Conservation (phyloP, 495 filamentous ascomycete species). For the Penicillium ochrochloron region DNA sequence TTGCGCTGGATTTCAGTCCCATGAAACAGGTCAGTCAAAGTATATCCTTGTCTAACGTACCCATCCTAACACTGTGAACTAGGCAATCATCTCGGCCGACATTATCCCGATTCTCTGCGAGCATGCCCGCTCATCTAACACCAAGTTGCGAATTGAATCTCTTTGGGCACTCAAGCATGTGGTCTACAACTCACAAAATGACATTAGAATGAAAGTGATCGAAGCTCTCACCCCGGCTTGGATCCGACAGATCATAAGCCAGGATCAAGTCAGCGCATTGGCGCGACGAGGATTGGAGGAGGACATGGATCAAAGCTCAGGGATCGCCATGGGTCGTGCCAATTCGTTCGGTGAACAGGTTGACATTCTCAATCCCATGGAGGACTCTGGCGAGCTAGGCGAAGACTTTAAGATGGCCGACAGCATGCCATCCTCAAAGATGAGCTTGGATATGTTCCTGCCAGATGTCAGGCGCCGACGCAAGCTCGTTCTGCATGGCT, state of each 20-base stretch:
- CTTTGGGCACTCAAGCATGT: constrained; percentile 94
- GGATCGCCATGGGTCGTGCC: constrained; percentile 61
- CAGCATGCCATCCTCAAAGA: constrained; percentile 45
- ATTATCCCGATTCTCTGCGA: constrained; percentile 78
- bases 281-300: constrained; percentile 43
- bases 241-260: constrained; percentile 75
- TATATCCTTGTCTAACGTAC: constrained; percentile 1
- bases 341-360: constrained; percentile 70
- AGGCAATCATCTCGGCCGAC: constrained; percentile 78
- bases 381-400: constrained; percentile 59
- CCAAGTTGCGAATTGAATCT: constrained; percentile 74
- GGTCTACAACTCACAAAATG: constrained; percentile 66
- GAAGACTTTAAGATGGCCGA: constrained; percentile 70
- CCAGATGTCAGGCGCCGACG: constrained; percentile 47
- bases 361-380: constrained; percentile 65
- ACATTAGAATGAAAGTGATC: constrained; percentile 74
- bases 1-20: constrained; percentile 84
- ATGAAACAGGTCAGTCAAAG: constrained; percentile 74
- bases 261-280: constrained; percentile 42
- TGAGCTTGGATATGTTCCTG: constrained; percentile 49
- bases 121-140: constrained; percentile 78
- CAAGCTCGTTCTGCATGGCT: constrained; percentile 54
- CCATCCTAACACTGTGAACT: constrained; percentile 25
- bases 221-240: constrained; percentile 77
- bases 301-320: constrained; percentile 40